These are phyloP conservation scores for Amaranthus tricolor DNA, from an alignment of 179 eudicot genomes.

Conservation along the genomic window DNA sequence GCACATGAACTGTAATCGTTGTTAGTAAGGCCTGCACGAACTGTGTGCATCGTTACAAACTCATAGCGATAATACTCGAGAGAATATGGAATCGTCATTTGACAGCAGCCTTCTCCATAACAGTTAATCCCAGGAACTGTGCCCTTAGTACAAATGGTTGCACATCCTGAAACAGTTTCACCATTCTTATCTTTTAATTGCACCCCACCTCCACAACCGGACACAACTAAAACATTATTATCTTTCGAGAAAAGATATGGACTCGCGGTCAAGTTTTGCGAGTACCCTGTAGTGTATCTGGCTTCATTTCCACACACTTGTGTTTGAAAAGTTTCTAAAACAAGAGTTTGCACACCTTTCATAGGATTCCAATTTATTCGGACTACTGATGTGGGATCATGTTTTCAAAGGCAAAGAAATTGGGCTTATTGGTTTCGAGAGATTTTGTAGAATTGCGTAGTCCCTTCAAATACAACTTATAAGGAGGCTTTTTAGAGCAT, in stretches of 20 bases:
- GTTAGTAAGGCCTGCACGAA: neutral
- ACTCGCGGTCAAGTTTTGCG: slow-evolving; percentile 6
- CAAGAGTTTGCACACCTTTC: neutral
- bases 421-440: too few relatives aligned
- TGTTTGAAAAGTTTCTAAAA: neutral
- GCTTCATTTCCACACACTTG: neutral
- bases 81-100: neutral
- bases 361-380: neutral
- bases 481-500: slow-evolving; percentile 13
- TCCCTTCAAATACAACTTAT: neutral
- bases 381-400: too few relatives aligned
- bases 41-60: neutral
- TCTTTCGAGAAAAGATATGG: slow-evolving; percentile 14
- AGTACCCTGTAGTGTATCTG: neutral
- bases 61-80: slow-evolving; percentile 3
- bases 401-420: too few relatives aligned
- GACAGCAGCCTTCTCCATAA: slow-evolving; percentile 1
- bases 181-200: neutral
- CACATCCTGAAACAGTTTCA: slow-evolving; percentile 11
- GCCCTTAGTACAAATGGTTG: neutral
- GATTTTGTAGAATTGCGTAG: too few relatives aligned
- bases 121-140: neutral
- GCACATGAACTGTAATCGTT: neutral
- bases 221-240: neutral
- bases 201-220: slow-evolving; percentile 13